Conservation (phyloP, 345 rosid species). For the Trapa bicornis region DNA sequence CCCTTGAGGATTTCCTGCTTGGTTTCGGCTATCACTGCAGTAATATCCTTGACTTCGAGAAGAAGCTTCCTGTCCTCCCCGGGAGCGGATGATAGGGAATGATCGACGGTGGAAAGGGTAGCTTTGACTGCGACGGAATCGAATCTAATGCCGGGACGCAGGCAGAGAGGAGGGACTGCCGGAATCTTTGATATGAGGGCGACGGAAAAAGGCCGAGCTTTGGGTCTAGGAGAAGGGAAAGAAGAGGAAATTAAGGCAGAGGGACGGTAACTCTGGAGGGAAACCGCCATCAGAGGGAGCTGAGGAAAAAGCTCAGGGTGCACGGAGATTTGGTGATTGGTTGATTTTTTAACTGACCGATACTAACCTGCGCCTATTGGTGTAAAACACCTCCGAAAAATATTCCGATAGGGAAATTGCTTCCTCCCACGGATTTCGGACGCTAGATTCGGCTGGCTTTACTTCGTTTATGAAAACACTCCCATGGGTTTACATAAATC, state of each 20-base stretch:
- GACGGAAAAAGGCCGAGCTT: neutral
- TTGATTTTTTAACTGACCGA: neutral
- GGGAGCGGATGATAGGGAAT: conserved; percentile 16
- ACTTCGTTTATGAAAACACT: no score
- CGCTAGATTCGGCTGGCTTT: no score
- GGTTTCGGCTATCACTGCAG: conserved; percentile 65
- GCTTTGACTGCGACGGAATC: conserved; percentile 10
- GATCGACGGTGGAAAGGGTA: conserved; percentile 18
- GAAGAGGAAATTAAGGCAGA: conserved; percentile 1
- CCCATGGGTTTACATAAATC: neutral
- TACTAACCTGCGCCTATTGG: no score
- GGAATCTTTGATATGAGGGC: conserved; percentile 2
- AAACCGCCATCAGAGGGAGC: conserved; percentile 5
- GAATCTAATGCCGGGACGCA: neutral
- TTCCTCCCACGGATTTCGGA: no score
- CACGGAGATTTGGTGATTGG: neutral
- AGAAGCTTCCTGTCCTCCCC: conserved; percentile 35
- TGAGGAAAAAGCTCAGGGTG: neutral
- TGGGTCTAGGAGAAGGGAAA: conserved; percentile 2
- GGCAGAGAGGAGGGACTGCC: conserved; percentile 2
- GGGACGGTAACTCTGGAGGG: neutral
- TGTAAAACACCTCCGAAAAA: no score
- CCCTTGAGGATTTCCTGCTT: conserved; percentile 82
- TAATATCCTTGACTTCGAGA: conserved; percentile 69
- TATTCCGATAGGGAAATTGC: no score